Evolutionary conservation across 345 rosid genomes (phyloP).

Genomic region (Hibiscus trionum): DNA sequence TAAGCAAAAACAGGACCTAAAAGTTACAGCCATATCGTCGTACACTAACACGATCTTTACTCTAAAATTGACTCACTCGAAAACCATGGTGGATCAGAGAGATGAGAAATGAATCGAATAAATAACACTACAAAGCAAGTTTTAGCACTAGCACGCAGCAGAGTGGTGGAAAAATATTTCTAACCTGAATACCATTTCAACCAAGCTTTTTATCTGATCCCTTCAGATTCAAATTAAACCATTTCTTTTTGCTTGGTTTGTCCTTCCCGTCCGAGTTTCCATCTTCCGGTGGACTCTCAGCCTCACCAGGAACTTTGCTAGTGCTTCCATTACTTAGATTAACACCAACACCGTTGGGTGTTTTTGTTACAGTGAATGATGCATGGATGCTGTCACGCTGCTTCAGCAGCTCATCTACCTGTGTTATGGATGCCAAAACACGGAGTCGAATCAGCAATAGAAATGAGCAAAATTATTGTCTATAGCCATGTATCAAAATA

Average conservation of each 20-base stretch:
- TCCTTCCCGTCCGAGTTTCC: constrained; percentile 72
- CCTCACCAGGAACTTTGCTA: constrained; percentile 54
- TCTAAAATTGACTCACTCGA: too few relatives aligned
- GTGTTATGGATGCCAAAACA: constrained; percentile 12
- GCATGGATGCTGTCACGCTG: constrained; percentile 72
- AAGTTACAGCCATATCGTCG: too few relatives aligned
- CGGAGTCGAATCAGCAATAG: neutral
- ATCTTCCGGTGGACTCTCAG: constrained; percentile 60
- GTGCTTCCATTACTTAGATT: constrained; percentile 51
- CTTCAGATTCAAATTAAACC: constrained; percentile 85
- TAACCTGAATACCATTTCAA: constrained; percentile 19
- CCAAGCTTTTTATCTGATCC: constrained; percentile 81
- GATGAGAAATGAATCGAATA: too few relatives aligned
- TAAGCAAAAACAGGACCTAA: too few relatives aligned
- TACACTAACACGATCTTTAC: too few relatives aligned
- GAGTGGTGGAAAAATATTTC: constrained; percentile 14
- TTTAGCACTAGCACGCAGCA: constrained; percentile 8
- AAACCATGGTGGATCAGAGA: too few relatives aligned
- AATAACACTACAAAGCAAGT: too few relatives aligned
- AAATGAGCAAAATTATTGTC: neutral
- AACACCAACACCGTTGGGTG: constrained; percentile 16
- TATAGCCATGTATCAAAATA: too few relatives aligned
- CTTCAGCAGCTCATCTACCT: constrained; percentile 93
- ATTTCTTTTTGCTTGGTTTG: constrained; percentile 72
- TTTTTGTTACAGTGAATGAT: constrained; percentile 53